phyloP scores from a whole-genome alignment of 164 flowering plant species.

The Vitis labrusca region DNA sequence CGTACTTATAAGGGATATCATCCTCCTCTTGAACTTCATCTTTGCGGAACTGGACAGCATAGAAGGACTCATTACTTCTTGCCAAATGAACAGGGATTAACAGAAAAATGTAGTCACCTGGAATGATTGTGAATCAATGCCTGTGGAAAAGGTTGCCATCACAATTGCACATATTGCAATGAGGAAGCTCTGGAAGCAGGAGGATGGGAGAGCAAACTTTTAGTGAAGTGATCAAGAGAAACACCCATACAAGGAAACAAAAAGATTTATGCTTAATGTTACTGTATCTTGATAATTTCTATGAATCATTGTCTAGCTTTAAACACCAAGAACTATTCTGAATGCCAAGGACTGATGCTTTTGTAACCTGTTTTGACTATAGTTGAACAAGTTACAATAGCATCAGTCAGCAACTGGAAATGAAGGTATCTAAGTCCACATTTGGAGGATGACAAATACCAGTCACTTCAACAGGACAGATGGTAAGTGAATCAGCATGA shows the following conservation, averaged over 20 bases:
- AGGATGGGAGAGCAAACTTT: conserved; percentile 1
- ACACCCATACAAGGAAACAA: neutral
- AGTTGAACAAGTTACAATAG: too few species aligned
- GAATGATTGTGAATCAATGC: conserved; percentile 86
- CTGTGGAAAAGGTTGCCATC: conserved; percentile 93
- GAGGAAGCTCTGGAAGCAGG: conserved; percentile 60
- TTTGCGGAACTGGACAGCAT: conserved; percentile 58
- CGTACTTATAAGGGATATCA: conserved; percentile 81
- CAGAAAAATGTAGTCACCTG: conserved; percentile 44
- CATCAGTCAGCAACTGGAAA: too few species aligned
- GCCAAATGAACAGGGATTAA: neutral
- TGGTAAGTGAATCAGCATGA: too few species aligned
- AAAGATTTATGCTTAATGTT: neutral
- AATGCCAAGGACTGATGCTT: too few species aligned
- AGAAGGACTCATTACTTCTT: conserved; percentile 1
- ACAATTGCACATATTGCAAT: conserved; percentile 83
- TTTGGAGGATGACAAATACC: too few species aligned
- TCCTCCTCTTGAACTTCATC: conserved; percentile 53
- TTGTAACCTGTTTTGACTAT: too few species aligned
- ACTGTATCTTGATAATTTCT: too few species aligned
- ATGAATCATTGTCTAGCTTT: too few species aligned
- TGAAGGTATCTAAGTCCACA: too few species aligned
- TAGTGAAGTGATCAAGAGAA: neutral
- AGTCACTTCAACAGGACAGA: too few species aligned
- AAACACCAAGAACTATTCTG: too few species aligned